Evolutionary conservation across 306 rosid genomes (phyloP).

Genomic region (Gastrolobium villosum): DNA sequence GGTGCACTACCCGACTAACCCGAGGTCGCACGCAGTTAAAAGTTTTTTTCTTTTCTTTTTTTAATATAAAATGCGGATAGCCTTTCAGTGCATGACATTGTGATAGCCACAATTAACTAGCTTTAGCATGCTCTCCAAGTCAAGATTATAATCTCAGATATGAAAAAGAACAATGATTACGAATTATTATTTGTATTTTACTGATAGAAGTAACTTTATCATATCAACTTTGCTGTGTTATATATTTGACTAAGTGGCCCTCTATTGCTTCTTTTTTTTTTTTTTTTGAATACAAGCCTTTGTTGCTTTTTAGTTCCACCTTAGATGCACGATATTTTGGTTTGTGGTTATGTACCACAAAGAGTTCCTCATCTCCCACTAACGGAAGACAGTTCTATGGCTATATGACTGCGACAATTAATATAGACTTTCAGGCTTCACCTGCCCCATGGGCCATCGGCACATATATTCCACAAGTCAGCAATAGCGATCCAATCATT

Average conservation of each 20-base stretch:
- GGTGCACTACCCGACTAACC: too few relatives aligned
- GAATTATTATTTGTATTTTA: constrained; percentile 15
- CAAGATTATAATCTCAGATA: constrained; percentile 30
- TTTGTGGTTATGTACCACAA: too few relatives aligned
- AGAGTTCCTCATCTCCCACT: background rate
- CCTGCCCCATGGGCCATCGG: too few relatives aligned
- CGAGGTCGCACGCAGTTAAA: too few relatives aligned
- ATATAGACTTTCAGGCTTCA: too few relatives aligned
- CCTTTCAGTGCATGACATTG: background rate
- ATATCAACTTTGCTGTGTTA: constrained; percentile 29
- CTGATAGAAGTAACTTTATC: constrained; percentile 37
- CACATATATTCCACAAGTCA: too few relatives aligned
- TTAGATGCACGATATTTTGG: too few relatives aligned
- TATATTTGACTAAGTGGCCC: background rate
- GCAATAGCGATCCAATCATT: too few relatives aligned
- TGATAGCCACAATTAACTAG: constrained; percentile 1
- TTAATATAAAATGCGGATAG: background rate
- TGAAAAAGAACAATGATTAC: constrained; percentile 38
- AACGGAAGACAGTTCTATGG: background rate
- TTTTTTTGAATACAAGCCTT: background rate
- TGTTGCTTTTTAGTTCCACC: background rate
- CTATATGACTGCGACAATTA: too few relatives aligned
- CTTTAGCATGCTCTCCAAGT: background rate
- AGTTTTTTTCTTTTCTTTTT: background rate
- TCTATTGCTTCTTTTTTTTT: background rate